Evolutionary conservation across 331 rosid species (phyloP).

Genomic region (Saraca asoca): DNA sequence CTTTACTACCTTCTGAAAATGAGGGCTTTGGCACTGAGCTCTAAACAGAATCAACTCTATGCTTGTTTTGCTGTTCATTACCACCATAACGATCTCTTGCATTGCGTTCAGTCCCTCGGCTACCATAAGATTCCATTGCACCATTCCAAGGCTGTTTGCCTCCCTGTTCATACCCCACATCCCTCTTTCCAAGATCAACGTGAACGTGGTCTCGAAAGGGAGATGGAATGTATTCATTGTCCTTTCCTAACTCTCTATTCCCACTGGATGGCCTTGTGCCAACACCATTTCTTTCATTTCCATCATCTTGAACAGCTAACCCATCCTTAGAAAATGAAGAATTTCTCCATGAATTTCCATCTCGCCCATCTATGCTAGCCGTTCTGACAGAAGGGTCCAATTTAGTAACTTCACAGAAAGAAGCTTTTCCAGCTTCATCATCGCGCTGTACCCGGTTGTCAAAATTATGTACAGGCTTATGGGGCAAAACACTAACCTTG

Average conservation of each 20-base stretch:
- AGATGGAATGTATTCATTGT: conserved; percentile 50
- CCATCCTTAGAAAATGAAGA: conserved; percentile 55
- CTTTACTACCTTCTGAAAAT: conserved; percentile 62
- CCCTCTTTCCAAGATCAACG: conserved; percentile 62
- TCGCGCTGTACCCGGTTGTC: conserved; percentile 70
- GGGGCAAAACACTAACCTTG: conserved; percentile 62
- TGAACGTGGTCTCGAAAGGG: conserved; percentile 51
- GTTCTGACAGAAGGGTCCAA: conserved; percentile 58
- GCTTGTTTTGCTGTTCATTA: conserved; percentile 55
- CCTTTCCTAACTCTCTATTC: conserved; percentile 52
- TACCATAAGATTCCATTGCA: conserved; percentile 47
- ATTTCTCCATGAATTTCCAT: conserved; percentile 70
- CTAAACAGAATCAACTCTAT: conserved; percentile 54
- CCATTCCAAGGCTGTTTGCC: conserved; percentile 74
- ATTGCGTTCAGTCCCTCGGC: conserved; percentile 51
- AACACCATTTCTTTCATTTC: conserved; percentile 53
- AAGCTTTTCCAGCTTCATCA: conserved; percentile 72
- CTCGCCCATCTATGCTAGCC: conserved; percentile 64
- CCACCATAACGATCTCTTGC: conserved; percentile 47
- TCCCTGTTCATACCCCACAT: conserved; percentile 60
- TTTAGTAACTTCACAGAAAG: conserved; percentile 68
- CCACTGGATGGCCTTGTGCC: conserved; percentile 48
- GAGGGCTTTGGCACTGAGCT: conserved; percentile 52
- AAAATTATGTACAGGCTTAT: conserved; percentile 53
- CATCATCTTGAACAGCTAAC: conserved; percentile 45